Percentiles rank a stretch among this genome's conserved stretches.
Conservation (phyloP, 176 grass and related monocot species). For the Oryza glumipatula region DNA sequence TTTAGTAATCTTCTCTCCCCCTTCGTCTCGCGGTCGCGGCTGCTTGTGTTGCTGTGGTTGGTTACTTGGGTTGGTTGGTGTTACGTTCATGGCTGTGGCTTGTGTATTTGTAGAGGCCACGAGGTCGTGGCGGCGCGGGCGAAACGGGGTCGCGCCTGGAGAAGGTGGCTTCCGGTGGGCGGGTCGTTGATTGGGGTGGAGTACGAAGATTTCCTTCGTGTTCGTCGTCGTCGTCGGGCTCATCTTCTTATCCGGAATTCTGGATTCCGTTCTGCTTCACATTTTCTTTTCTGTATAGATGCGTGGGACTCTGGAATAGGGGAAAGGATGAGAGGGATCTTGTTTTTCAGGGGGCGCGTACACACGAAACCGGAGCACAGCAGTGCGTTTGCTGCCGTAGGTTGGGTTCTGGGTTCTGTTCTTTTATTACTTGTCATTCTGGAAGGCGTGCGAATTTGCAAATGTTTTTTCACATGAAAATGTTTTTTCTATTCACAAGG, state of each 20-base stretch:
- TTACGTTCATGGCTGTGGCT: not conserved
- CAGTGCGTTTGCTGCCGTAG: not conserved
- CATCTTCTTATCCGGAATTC: not conserved
- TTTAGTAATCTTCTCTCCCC: too few species aligned
- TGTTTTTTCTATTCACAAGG: too few species aligned
- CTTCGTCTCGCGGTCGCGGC: too few species aligned
- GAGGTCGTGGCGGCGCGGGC: not conserved
- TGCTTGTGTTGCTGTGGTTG: too few species aligned
- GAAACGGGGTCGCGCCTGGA: not conserved
- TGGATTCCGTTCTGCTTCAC: not conserved
- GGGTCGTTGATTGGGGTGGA: not conserved
- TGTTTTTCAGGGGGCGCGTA: not conserved
- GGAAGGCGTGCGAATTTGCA: not conserved
- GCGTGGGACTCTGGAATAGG: conserved; percentile 14
- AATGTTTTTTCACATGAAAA: too few species aligned
- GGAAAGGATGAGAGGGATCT: not conserved
- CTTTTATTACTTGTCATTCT: not conserved
- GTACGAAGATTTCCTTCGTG: not conserved
- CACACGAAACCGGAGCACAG: conserved; percentile 25
- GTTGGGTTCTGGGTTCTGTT: not conserved
- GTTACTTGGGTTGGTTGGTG: too few species aligned
- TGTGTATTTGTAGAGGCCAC: not conserved
- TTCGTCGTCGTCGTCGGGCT: not conserved
- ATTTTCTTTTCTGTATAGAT: not conserved
- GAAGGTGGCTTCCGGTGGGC: not conserved